phyloP scores from a whole-genome alignment of 1,139 yeast species.

The Blastobotrys buckinghamii region DNA sequence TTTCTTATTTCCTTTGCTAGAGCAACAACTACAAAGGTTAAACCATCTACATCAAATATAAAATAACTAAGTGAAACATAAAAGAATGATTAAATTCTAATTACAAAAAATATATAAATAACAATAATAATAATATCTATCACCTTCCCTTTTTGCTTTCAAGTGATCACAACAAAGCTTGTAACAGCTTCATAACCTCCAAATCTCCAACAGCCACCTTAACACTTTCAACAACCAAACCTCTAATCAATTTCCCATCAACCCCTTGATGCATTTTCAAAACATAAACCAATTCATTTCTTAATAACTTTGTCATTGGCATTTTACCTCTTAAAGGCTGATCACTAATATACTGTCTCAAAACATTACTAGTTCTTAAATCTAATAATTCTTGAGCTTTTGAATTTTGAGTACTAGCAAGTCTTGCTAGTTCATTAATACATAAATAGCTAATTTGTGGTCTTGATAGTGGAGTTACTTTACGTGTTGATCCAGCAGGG shows the following conservation, averaged over 20 bases:
- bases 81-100: too few relatives aligned
- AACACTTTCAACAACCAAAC: slow-evolving; percentile 8
- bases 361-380: slow-evolving; percentile 45
- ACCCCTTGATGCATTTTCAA: slow-evolving; percentile 13
- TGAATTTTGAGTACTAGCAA: slow-evolving; percentile 11
- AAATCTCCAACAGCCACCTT: slow-evolving; percentile 6
- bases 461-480: slow-evolving; percentile 36
- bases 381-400: slow-evolving; percentile 28
- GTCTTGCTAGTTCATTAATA: slow-evolving; percentile 39
- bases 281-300: slow-evolving; percentile 39
- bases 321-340: slow-evolving; percentile 43
- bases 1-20: too few relatives aligned
- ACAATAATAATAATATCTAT: too few relatives aligned
- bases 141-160: too few relatives aligned
- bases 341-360: slow-evolving; percentile 49
- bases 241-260: not conserved
- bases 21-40: too few relatives aligned
- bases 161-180: too few relatives aligned
- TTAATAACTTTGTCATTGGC: slow-evolving; percentile 51
- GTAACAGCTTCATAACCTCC: slow-evolving; percentile 2
- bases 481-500: slow-evolving; percentile 44
- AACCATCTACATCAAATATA: too few relatives aligned
- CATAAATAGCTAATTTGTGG: slow-evolving; percentile 42
- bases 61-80: too few relatives aligned
- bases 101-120: not conserved